Evolutionary conservation across 2,329 filamentous ascomycete species (phyloP).

Genomic region (Calonectria naviculata): DNA sequence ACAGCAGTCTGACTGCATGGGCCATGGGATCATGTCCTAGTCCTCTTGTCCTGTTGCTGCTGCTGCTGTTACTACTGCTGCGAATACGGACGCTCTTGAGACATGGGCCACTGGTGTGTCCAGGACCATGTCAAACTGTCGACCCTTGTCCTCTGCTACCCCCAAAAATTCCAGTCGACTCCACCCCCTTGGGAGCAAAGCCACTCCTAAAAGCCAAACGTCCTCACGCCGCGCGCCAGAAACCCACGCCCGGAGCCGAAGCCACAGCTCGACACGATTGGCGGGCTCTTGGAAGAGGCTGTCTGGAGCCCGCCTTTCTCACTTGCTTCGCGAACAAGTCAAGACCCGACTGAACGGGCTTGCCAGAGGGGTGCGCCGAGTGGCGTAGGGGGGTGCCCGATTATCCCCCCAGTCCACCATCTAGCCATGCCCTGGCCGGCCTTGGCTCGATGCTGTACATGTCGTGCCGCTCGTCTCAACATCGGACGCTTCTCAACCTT

Average conservation of each 20-base stretch:
- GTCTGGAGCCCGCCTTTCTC: constrained; percentile 36
- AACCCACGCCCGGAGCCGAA: constrained; percentile 39
- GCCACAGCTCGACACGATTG: constrained; percentile 39
- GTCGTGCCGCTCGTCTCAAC: constrained; percentile 31
- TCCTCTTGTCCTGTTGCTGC: not conserved
- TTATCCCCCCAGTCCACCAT: constrained; percentile 36
- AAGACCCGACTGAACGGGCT: constrained; percentile 30
- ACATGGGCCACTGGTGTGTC: constrained; percentile 18
- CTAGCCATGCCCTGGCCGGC: constrained; percentile 29
- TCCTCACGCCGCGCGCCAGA: constrained; percentile 22
- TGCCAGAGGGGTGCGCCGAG: constrained; percentile 24
- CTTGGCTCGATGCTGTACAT: constrained; percentile 37
- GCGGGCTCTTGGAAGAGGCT: constrained; percentile 35
- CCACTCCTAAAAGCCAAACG: constrained; percentile 41
- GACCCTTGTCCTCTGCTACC: constrained; percentile 27
- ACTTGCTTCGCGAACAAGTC: constrained; percentile 33
- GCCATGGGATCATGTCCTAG: constrained; percentile 24
- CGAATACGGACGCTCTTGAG: constrained; percentile 1
- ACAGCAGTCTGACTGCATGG: constrained; percentile 28
- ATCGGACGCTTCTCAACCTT: constrained; percentile 29
- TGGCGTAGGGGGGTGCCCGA: constrained; percentile 29
- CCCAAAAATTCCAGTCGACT: constrained; percentile 25
- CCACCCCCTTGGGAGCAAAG: constrained; percentile 26
- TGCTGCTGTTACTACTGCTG: constrained; percentile 12
- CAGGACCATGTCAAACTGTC: constrained; percentile 16